Percentiles rank a stretch among this genome's conserved stretches.
phyloP scores from a whole-genome alignment of 2,329 filamentous ascomycete genomes.

The Sarocladium brachiariae region DNA sequence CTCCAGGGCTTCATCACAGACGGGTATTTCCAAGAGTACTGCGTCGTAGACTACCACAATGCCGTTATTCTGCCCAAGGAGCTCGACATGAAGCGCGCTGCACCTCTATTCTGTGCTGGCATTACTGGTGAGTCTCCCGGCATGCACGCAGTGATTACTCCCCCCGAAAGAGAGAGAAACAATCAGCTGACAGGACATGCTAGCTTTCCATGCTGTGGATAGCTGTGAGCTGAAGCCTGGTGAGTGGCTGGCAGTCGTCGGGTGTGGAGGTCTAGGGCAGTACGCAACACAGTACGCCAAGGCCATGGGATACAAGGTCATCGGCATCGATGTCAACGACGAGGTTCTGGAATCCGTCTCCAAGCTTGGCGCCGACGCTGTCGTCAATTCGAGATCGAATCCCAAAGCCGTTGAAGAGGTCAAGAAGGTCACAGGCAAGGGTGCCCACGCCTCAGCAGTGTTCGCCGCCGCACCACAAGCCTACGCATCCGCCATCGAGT shows the following conservation, averaged over 20 bases:
- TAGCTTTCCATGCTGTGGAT: constrained; percentile 30
- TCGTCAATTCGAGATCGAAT: constrained; percentile 35
- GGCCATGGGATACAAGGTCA: constrained; percentile 35
- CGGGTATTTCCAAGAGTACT: constrained; percentile 42
- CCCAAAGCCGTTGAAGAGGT: constrained; percentile 29
- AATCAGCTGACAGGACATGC: not conserved
- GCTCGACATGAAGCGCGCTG: constrained; percentile 30
- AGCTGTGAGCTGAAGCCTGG: constrained; percentile 27
- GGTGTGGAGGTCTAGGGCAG: constrained; percentile 38
- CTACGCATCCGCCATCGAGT: constrained; percentile 21
- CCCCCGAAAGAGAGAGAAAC: too few species aligned
- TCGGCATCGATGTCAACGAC: constrained; percentile 38
- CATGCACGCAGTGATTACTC: too few species aligned
- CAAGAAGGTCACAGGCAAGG: constrained; percentile 33
- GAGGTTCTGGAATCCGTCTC: constrained; percentile 31
- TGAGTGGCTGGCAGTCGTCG: constrained; percentile 35
- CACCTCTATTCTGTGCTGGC: constrained; percentile 42
- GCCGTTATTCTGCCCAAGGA: constrained; percentile 23
- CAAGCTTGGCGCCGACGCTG: constrained; percentile 31
- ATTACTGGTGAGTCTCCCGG: constrained; percentile 27
- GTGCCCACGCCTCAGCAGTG: constrained; percentile 33
- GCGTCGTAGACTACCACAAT: constrained; percentile 37
- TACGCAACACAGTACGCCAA: constrained; percentile 39
- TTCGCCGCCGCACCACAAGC: constrained; percentile 25
- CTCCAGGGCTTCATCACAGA: constrained; percentile 35